Base-by-base conservation (phyloP, 306 rosid genomes). In the Glycine soja region DNA sequence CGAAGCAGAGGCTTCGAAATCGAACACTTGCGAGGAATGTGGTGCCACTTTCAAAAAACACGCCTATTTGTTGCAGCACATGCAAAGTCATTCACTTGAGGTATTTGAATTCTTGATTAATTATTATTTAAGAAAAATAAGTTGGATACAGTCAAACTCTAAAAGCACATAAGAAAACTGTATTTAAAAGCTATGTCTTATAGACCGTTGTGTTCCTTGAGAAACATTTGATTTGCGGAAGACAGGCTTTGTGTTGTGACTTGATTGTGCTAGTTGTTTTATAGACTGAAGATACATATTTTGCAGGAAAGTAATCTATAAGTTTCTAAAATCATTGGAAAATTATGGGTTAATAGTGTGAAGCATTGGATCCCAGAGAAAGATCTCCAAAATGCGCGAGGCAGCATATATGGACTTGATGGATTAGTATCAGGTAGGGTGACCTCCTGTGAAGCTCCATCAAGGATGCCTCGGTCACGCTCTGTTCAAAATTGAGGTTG, bases 371-470 rank as follows among this genome's bases (percentile, higher is more conserved):
- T 95, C 98, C 91, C 97, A 78, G 86, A 75, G 5, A 71, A 75
- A 57, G 99, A 90, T 90, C 96, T 95, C 98, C 99, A 93, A 95
- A 88, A 95, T 95, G 97, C 97, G 5, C 4, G 95, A 88, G 94
- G 99, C 91, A 86, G 54, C 19, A 36, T 79, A 18, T 75, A 71
- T 66, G 50, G 52, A 79, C 97, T 90, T 93, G 99, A 67, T 87
- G 98, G 93, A 93, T 81, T 72, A 93, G 98, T 93, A 95, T 56
- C 98, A 90, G 98, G 98, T 78, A 66, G 97, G 99, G 99, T 48
- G 98, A 93, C 98, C 97, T 82, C 98, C 98, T 95, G 99, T 72
- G 99, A 93, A 95, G 98, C 96, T 89, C 95, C 97, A 62, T 91
- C 97, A 93, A 83, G 97, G 36, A 54, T 83, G 90, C 95, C 99